Conservation (phyloP, 2,329 filamentous ascomycete genomes). For the Chaetothyriales sp. region DNA sequence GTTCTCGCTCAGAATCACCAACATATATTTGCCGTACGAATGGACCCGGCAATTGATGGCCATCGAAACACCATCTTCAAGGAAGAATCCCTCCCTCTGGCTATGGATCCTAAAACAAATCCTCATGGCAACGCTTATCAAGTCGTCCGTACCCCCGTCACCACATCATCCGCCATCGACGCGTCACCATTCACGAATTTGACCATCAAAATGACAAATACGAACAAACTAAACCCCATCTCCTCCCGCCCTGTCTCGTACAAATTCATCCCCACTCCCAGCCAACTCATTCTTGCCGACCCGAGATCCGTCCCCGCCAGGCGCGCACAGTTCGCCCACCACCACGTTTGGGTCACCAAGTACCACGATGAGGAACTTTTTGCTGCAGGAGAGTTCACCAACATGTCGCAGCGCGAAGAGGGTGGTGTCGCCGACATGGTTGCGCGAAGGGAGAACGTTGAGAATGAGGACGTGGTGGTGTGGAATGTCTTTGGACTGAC, state of each 20-base stretch:
- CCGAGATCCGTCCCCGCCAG: conserved; percentile 30
- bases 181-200: conserved; percentile 37
- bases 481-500: conserved; percentile 39
- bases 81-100: conserved; percentile 40
- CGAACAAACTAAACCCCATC: conserved; percentile 28
- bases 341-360: conserved; percentile 39
- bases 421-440: conserved; percentile 33
- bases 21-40: conserved; percentile 53
- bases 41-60: conserved; percentile 51
- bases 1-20: conserved; percentile 57
- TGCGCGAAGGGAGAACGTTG: conserved; percentile 28
- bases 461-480: conserved; percentile 34
- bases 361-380: conserved; percentile 37
- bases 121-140: conserved; percentile 50
- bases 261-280: conserved; percentile 34
- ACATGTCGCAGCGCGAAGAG: conserved; percentile 31
- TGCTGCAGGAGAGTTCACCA: conserved; percentile 36
- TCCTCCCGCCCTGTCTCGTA: conserved; percentile 33
- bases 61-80: conserved; percentile 40
- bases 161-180: conserved; percentile 36
- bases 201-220: conserved; percentile 38
- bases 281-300: conserved; percentile 36
- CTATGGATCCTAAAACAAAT: conserved; percentile 41
- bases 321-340: conserved; percentile 35
- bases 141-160: conserved; percentile 37